Base-by-base conservation (phyloP, 768 basidiomycete species). In the Kondoa malvinella region DNA sequence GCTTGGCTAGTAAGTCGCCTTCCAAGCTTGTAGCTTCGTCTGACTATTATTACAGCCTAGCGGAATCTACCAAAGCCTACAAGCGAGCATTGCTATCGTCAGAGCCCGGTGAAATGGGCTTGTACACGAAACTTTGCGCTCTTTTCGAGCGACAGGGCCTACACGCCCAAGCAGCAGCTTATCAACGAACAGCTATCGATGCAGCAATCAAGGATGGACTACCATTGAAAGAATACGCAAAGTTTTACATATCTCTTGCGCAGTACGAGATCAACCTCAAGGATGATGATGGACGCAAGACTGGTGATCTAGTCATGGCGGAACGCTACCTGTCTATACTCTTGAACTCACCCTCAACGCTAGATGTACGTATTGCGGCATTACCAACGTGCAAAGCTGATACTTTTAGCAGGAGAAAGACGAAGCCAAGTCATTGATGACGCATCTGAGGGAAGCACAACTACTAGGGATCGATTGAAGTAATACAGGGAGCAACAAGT, bases 11-110 rank as follows among this genome's bases (percentile, higher is more conserved):
- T 89, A 73, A 21, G 21, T 30, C 66, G 31, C 63, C 32, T 12
- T 25, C 21, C 25, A 50, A 25, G 26, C 4, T 3, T 59, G n/a
- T 4, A 17, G 21, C n/a, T 15, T 30, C 1, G 29, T 16, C 25
- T 61, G 34, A 17, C 66, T 4, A 32, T 57, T 33, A 65, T 68
- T 65, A 30, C 73, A 94, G 94, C 76, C 81, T 82, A 59, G 82
- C 85, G 68, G 92, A 97, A 77, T 92, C 95, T 17, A 85, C 92
- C 57, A 87, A 92, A 75, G 90, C 91, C 74, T 85, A 89, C 70
- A 88, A 89, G 72, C 87, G 92, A 56, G 92, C 94, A 15, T 81
- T 97, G 58, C 63, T 73, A 61, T 64, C 68, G 14, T 56, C 69
- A 25, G 74, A 75, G 26, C 68, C 73, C 2, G 71, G 72, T 31